Base-by-base conservation (phyloP, 768 basidiomycete genomes). In the Boletus barrowsii region DNA sequence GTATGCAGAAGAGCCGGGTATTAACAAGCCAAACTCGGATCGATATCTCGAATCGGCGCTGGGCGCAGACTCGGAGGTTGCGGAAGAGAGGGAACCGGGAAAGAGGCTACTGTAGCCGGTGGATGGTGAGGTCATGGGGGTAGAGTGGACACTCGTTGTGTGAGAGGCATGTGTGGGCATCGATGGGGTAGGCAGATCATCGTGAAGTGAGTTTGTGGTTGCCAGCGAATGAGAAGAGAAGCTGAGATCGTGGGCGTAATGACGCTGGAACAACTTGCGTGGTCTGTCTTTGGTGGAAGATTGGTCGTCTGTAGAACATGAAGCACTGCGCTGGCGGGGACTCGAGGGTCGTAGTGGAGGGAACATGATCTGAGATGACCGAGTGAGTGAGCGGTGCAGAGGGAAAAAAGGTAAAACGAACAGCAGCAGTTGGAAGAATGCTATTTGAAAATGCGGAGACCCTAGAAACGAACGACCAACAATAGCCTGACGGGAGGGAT, bases 51-150 rank as follows among this genome's bases (percentile, higher is more conserved):
- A 47, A 22, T 58, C 61, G 5, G 56, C 10, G 29, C 42, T 49
- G 2, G 65, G 61, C 0, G 24, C 47, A 0, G 67, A 69, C 11
- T 68, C 69, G 46, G 68, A 69, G 0, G 67, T 60, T 11, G 56
- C 55, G 26, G 63, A 69, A 4, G 67, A 67, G 10, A 58, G 54
- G 0, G 69, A 62, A 7, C 55, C 47, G 0, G 58, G 54, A 15
- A 71, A 58, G 1, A 54, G 41, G 35, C 58, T 67, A 39, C 59
- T 61, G 49, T 58, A 49, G 3, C 32, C 62, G 1, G 61, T 69
- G 8, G 67, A 69, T 1, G 65, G 57, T 0, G 68, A 63, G 0
- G 63, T 69, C 41, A 59, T 47, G 4, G 69, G 68, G 0, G 68
- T 68, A 3, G 68, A 69, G 0, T 66, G 61, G 10, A 54, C 2